These are phyloP conservation scores for Maudiozyma humilis DNA, from an alignment of 1,139 yeast species.

Conservation along the genomic window DNA sequence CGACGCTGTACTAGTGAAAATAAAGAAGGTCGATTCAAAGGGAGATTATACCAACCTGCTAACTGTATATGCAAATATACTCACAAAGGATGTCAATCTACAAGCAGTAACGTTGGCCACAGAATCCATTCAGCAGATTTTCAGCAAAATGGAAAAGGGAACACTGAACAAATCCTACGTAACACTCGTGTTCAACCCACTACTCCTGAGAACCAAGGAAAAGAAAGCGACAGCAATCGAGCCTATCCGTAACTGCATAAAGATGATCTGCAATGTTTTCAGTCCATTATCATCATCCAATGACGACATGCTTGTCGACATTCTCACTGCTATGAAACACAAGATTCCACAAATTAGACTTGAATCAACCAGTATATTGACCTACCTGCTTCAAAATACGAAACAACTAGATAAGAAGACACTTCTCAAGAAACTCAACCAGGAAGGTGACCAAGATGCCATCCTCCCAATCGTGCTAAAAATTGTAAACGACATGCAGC, in stretches of 20 bases:
- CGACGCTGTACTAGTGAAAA: slow-evolving; percentile 38
- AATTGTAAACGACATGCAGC: slow-evolving; percentile 72
- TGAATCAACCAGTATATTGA: slow-evolving; percentile 57
- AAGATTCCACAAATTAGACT: slow-evolving; percentile 81
- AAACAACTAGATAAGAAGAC: slow-evolving; percentile 20
- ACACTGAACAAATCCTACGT: slow-evolving; percentile 43
- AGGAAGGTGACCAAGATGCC: slow-evolving; percentile 26
- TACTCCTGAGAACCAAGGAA: slow-evolving; percentile 80
- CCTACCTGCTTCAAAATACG: slow-evolving; percentile 48
- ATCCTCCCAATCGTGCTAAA: slow-evolving; percentile 32
- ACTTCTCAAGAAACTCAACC: slow-evolving; percentile 31
- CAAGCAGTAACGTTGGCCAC: slow-evolving; percentile 83
- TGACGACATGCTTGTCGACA: slow-evolving; percentile 53
- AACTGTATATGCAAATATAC: slow-evolving; percentile 56
- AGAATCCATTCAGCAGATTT: slow-evolving; percentile 52
- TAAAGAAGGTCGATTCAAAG: slow-evolving; percentile 38
- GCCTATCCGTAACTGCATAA: slow-evolving; percentile 58
- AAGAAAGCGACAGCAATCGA: slow-evolving; percentile 73
- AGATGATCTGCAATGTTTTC: slow-evolving; percentile 43
- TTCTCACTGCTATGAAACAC: slow-evolving; percentile 53
- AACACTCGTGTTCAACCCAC: slow-evolving; percentile 46
- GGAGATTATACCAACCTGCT: slow-evolving; percentile 63
- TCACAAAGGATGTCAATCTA: slow-evolving; percentile 76
- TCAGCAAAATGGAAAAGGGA: slow-evolving; percentile 51
- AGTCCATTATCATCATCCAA: slow-evolving; percentile 31